Conservation (phyloP, 2,329 filamentous ascomycete genomes). For the Ambrosiella beaveri region DNA sequence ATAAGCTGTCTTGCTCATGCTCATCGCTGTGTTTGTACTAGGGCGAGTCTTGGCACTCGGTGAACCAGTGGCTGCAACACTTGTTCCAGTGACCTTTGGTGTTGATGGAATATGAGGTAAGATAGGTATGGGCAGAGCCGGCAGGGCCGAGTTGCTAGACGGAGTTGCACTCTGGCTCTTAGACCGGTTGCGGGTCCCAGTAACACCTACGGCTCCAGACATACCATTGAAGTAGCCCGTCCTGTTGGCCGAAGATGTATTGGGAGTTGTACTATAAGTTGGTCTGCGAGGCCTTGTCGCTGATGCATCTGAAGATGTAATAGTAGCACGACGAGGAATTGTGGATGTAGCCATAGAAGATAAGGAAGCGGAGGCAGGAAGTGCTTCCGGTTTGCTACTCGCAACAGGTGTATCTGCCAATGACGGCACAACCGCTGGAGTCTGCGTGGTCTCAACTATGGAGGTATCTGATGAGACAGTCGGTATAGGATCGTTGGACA, state of each 20-base stretch:
- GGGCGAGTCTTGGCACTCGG: not conserved
- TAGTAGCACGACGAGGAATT: constrained; percentile 6
- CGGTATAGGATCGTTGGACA: constrained; percentile 2
- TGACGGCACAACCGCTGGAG: not conserved
- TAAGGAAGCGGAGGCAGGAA: not conserved
- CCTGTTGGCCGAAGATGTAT: constrained; percentile 1
- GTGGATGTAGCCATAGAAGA: not conserved
- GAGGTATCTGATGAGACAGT: not conserved
- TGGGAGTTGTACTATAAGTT: constrained; percentile 10
- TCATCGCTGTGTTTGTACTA: not conserved
- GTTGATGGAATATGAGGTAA: not conserved
- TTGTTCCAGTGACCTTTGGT: not conserved
- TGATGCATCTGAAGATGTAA: constrained; percentile 5
- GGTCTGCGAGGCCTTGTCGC: not conserved
- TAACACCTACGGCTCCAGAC: not conserved
- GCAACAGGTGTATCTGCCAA: not conserved
- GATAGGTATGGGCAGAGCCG: not conserved
- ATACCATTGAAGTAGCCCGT: not conserved
- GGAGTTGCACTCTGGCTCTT: not conserved
- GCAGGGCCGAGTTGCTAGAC: not conserved
- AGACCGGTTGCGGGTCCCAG: not conserved
- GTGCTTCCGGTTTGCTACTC: not conserved
- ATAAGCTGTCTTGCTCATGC: constrained; percentile 5
- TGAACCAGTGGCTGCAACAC: not conserved
- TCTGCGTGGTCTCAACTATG: not conserved